Conservation (phyloP, 148 eudicot genomes). For the Euryodendron excelsum region DNA sequence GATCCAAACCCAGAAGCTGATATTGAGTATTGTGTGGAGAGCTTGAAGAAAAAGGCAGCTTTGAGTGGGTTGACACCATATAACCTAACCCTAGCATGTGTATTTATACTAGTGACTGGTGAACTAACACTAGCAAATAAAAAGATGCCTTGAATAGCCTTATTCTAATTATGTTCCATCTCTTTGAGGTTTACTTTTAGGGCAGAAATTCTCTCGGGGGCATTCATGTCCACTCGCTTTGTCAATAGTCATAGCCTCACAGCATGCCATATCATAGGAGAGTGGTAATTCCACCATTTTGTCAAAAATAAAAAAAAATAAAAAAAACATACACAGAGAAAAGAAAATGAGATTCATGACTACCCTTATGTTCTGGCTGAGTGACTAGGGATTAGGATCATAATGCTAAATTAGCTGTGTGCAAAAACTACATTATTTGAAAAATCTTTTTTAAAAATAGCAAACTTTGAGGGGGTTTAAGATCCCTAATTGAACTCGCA, state of each 20-base stretch:
- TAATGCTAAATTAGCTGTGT: too few relatives aligned
- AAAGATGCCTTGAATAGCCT: background rate
- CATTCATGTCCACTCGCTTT: background rate
- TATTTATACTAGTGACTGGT: conserved; percentile 20
- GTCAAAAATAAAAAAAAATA: background rate
- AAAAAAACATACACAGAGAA: too few relatives aligned
- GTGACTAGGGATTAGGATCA: too few relatives aligned
- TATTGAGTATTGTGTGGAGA: background rate
- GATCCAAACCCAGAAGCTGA: background rate
- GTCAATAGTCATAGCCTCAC: too few relatives aligned
- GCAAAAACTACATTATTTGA: too few relatives aligned
- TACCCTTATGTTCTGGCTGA: too few relatives aligned
- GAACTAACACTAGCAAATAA: conserved; percentile 18
- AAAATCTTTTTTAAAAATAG: too few relatives aligned
- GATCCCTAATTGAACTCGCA: too few relatives aligned
- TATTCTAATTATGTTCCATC: conserved; percentile 15
- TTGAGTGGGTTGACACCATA: background rate
- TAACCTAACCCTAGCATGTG: conserved; percentile 7
- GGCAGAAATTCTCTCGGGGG: background rate
- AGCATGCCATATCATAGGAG: background rate
- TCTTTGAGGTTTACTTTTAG: conserved; percentile 5
- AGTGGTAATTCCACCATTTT: background rate
- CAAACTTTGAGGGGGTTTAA: too few relatives aligned
- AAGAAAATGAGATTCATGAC: too few relatives aligned
- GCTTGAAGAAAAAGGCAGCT: background rate